These are phyloP conservation scores for Fusarium setosum DNA, from an alignment of 2,329 filamentous ascomycete genomes.

Conservation along the genomic window DNA sequence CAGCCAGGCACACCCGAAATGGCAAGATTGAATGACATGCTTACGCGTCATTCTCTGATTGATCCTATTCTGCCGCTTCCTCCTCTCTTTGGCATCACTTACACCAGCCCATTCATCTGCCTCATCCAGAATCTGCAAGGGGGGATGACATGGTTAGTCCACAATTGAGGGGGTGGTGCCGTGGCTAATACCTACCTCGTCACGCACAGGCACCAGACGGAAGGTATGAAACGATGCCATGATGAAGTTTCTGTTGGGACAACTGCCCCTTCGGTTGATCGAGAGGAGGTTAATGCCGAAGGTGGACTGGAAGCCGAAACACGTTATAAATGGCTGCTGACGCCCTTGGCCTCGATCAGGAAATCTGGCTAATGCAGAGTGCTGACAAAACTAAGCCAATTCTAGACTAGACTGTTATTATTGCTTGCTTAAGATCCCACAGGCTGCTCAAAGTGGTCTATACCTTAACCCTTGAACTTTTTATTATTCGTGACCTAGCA, in stretches of 20 bases:
- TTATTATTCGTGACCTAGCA: too few relatives aligned
- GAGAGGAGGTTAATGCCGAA: neutral
- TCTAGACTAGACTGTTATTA: neutral
- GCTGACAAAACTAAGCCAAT: neutral
- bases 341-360: conserved; percentile 9
- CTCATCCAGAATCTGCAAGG: conserved; percentile 9
- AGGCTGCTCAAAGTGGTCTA: too few relatives aligned
- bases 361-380: neutral
- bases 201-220: conserved; percentile 30
- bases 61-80: conserved; percentile 34
- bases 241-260: neutral
- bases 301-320: neutral
- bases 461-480: too few relatives aligned
- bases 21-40: neutral
- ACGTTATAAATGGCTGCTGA: conserved; percentile 14
- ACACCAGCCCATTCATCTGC: conserved; percentile 32
- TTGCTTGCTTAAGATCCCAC: too few relatives aligned
- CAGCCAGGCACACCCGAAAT: neutral
- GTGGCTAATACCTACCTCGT: conserved; percentile 14
- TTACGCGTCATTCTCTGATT: conserved; percentile 33
- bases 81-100: conserved; percentile 29
- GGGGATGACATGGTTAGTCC: neutral
- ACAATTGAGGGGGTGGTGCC: too few relatives aligned
- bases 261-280: neutral
- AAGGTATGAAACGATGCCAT: conserved; percentile 36